A percentile compares a stretch with the other conserved stretches of the same genome.
These are phyloP conservation scores for Carpinus fangiana DNA, from an alignment of 306 rosid genomes.

Conservation along the genomic window DNA sequence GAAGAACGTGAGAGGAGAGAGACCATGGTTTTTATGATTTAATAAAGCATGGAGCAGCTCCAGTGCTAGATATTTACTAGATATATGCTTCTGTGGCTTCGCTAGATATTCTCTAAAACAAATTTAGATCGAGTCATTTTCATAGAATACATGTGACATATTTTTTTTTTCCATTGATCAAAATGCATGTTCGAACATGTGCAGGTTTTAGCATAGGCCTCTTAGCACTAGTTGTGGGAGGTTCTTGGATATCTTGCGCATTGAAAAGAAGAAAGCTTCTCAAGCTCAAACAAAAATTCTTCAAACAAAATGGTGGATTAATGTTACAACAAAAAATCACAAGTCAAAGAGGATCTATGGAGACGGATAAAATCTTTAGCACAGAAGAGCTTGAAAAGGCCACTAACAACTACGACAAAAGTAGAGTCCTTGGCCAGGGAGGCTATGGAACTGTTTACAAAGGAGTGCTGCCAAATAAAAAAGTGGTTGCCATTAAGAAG, in stretches of 20 bases:
- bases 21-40: no score
- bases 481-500: conserved; percentile 49
- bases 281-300: conserved; percentile 33
- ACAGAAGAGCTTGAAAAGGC: conserved; percentile 37
- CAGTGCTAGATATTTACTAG: no score
- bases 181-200: neutral
- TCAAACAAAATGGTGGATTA: conserved; percentile 30
- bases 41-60: no score
- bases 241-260: conserved; percentile 4
- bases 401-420: conserved; percentile 30
- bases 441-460: conserved; percentile 46
- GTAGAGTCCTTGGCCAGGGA: conserved; percentile 36
- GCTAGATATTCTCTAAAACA: no score
- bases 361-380: conserved; percentile 20
- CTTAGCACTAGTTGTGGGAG: neutral
- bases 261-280: conserved; percentile 29
- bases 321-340: conserved; percentile 30
- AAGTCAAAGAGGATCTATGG: neutral
- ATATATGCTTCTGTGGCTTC: no score
- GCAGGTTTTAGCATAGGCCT: conserved; percentile 10
- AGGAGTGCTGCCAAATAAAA: conserved; percentile 30
- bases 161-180: no score
- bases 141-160: no score
- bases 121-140: no score
- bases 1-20: no score